Conservation (phyloP, 116 monocot genomes). For the Cymodocea nodosa region DNA sequence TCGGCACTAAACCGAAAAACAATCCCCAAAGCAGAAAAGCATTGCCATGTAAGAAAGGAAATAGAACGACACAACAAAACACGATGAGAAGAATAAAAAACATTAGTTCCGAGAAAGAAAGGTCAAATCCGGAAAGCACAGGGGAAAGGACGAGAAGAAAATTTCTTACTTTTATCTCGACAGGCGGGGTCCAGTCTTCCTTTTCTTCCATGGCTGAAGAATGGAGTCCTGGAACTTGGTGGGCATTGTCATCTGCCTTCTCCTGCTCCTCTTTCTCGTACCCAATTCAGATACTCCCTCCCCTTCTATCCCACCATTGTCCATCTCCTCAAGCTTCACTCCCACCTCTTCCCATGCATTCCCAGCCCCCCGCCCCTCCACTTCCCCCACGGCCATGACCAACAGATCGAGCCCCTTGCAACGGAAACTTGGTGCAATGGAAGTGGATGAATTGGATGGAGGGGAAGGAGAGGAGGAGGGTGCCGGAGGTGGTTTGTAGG, state of each 20-base stretch:
- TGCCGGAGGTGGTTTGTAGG: not conserved
- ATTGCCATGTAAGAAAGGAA: not conserved
- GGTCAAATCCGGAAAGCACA: not conserved
- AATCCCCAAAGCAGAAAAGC: not conserved
- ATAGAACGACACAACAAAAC: not conserved
- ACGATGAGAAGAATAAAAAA: too few relatives aligned
- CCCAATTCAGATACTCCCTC: conserved; percentile 6
- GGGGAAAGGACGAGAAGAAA: not conserved
- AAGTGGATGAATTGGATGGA: not conserved
- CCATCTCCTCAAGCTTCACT: not conserved
- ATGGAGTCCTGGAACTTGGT: conserved; percentile 26
- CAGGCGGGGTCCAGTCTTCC: conserved; percentile 5
- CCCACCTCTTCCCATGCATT: not conserved
- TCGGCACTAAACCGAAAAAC: not conserved
- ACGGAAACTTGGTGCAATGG: not conserved
- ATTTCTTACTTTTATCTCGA: not conserved
- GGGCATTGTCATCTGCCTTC: conserved; percentile 18
- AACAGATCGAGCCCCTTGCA: conserved; percentile 12
- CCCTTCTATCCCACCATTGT: not conserved
- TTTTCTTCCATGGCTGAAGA: conserved; percentile 28
- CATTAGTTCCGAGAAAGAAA: not conserved
- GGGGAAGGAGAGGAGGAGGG: not conserved
- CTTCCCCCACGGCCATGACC: conserved; percentile 4
- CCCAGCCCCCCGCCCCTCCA: conserved; percentile 2
- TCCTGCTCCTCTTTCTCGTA: conserved; percentile 3